Evolutionary conservation across 306 rosid genomes (phyloP).

Genomic region (Vigna hirtella): DNA sequence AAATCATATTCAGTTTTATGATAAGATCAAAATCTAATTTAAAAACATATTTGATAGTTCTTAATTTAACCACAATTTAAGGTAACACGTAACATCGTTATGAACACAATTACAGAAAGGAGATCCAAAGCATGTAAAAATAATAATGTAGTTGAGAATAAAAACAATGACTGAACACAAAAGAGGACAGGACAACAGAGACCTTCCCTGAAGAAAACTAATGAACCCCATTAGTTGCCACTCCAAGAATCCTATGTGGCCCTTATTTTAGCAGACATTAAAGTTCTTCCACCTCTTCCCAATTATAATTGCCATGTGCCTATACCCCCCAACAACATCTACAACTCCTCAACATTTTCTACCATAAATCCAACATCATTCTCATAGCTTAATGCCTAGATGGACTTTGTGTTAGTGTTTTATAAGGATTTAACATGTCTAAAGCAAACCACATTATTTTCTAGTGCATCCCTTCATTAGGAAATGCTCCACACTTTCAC

Average conservation of each 20-base stretch:
- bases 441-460: background rate
- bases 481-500: conserved; percentile 14
- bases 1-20: too few relatives aligned
- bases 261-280: conserved; percentile 34
- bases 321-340: background rate
- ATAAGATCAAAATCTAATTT: too few relatives aligned
- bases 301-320: conserved; percentile 35
- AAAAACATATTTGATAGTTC: too few relatives aligned
- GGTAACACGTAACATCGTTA: conserved; percentile 26
- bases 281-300: conserved; percentile 27
- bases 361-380: background rate
- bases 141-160: conserved; percentile 36
- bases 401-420: background rate
- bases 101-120: conserved; percentile 22
- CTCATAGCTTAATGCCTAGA: conserved; percentile 5
- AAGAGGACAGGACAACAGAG: conserved; percentile 51
- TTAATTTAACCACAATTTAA: conserved; percentile 4
- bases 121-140: conserved; percentile 35
- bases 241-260: conserved; percentile 59
- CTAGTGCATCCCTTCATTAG: background rate
- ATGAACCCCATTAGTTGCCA: conserved; percentile 26
- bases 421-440: background rate
- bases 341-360: too few relatives aligned
- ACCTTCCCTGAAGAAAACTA: conserved; percentile 45
- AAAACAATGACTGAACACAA: conserved; percentile 49